Evolutionary conservation across 2,329 filamentous ascomycete species (phyloP).

Genomic region (Fusarium armeniacum): DNA sequence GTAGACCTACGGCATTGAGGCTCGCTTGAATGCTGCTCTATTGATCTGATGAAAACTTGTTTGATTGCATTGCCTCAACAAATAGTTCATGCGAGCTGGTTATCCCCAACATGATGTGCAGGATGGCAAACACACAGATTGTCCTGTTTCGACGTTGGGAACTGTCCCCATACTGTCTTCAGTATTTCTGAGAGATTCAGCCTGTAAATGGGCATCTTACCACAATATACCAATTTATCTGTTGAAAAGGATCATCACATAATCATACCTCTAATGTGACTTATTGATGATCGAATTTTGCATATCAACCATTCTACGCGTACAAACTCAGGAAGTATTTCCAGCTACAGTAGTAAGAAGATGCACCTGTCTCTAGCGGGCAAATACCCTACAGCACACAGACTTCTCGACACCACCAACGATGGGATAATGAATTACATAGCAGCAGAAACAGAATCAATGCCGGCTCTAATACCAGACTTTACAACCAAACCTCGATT

Average conservation of each 20-base stretch:
- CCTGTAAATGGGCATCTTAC: neutral
- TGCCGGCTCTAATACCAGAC: too few species aligned
- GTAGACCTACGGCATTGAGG: neutral
- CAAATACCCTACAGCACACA: neutral
- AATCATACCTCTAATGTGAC: neutral
- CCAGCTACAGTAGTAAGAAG: neutral
- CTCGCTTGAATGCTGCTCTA: neutral
- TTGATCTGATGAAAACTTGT: neutral
- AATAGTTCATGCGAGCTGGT: too few species aligned
- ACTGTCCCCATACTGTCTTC: neutral
- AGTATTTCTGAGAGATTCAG: neutral
- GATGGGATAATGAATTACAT: too few species aligned
- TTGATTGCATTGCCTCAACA: neutral
- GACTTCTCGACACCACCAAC: too few species aligned
- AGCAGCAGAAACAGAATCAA: too few species aligned
- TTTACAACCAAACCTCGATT: too few species aligned
- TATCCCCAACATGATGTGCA: too few species aligned
- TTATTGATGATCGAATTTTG: too few species aligned
- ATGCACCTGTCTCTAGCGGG: neutral
- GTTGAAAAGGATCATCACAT: slow-evolving; percentile 1
- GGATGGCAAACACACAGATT: too few species aligned
- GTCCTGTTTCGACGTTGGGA: rapidly evolving
- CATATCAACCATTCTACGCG: too few species aligned
- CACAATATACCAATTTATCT: neutral
- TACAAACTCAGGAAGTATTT: neutral